Evolutionary conservation across 257 asterid species (phyloP), one percentile per base, ranked within the genome.

Genomic region (Salvia hispanica): DNA sequence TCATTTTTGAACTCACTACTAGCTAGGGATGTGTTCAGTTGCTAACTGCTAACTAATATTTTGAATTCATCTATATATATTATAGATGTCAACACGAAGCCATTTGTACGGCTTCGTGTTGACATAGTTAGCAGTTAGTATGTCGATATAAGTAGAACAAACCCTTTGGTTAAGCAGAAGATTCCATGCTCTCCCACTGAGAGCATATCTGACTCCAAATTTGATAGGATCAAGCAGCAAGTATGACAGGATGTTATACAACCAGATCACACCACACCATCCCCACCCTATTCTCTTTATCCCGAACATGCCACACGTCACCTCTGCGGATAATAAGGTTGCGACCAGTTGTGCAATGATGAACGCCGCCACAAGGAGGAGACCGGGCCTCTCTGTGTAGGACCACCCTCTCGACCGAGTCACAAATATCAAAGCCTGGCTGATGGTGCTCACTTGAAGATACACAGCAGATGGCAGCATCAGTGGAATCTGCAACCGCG

Each of bases 381-480:
- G 81, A 9, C 90, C 90, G 0, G 90, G 89, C 13, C 87, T 60
- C 72, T 81, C 87, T 4, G 76, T 74, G 74, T 77, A 85, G 9
- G 92, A 85, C 87, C 85, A 85, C 2, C 89, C 85, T 63, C 84
- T 51, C 2, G 92, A 85, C 1, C 89, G 72, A 0, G 89, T 83
- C 36, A 85, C 89, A 9, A 85, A 85, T 56, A 85, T 85, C 77
- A 85, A 67, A 14, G 92, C 92, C 48, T 85, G 88, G 72, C 88
- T 80, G 62, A 82, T 84, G 44, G 85, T 82, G 81, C 94, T 86
- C 9, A 84, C 91, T 86, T 84, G 94, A 48, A 86, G 90, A 70
- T 86, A 84, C 13, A 87, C 73, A 9, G 91, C 92, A 66, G 92
- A 85, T 31, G 91, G 92, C 92, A 1, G 92, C 92, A 68, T 86